phyloP scores from a whole-genome alignment of 768 basidiomycete species.

The Gloeostereum incarnatum region DNA sequence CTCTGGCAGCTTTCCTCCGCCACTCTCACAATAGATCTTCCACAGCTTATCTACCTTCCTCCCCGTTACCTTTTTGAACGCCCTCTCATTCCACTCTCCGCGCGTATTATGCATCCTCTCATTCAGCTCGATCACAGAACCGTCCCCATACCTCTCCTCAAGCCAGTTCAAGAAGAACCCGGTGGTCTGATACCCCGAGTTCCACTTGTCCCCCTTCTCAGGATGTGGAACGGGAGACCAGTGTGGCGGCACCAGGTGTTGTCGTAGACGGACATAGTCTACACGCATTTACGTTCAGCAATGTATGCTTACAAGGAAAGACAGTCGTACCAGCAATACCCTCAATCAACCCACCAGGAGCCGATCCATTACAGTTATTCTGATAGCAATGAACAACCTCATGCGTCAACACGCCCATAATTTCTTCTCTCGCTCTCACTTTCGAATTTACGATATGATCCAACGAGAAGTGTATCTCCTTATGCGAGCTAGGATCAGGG shows the following conservation, averaged over 20 bases:
- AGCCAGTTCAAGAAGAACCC: conserved; percentile 42
- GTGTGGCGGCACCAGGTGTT: conserved; percentile 55
- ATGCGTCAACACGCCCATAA: conserved; percentile 61
- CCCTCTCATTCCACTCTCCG: conserved; percentile 33
- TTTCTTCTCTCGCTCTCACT: conserved; percentile 44
- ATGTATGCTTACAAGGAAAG: neutral
- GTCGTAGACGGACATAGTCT: conserved; percentile 68
- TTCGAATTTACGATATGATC: conserved; percentile 43
- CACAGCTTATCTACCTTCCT: conserved; percentile 46
- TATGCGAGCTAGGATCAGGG: conserved; percentile 30
- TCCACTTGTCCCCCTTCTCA: conserved; percentile 42
- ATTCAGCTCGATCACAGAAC: conserved; percentile 53
- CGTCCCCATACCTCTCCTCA: conserved; percentile 41
- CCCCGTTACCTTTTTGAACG: conserved; percentile 49
- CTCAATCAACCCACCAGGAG: conserved; percentile 67
- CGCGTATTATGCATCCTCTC: conserved; percentile 38
- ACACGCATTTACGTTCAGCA: conserved; percentile 1
- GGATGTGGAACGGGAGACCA: conserved; percentile 30
- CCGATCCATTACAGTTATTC: conserved; percentile 48
- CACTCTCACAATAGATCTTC: conserved; percentile 48
- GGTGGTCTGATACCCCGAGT: conserved; percentile 34
- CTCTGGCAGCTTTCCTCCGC: too few species aligned
- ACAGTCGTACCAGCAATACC: conserved; percentile 56
- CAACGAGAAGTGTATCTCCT: conserved; percentile 70
- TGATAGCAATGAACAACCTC: conserved; percentile 80